A percentile compares a stretch with the other conserved stretches of the same genome.
These are phyloP conservation scores for Lupinus albus DNA, from an alignment of 306 rosid species.

Conservation along the genomic window DNA sequence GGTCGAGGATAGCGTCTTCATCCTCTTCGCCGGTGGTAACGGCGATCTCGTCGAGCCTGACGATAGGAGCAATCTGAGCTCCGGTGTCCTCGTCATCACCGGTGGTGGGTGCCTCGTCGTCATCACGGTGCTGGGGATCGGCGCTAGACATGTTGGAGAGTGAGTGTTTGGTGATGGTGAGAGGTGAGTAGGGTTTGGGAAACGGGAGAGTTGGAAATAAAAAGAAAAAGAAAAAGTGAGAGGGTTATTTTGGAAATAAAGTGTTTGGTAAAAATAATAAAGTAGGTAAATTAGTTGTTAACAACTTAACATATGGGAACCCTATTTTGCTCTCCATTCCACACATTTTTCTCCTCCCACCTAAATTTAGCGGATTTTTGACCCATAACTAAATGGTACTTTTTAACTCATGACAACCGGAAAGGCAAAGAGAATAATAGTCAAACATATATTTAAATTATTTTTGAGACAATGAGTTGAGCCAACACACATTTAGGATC, in stretches of 20 bases:
- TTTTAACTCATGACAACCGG: too few species aligned
- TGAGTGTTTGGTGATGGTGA: neutral
- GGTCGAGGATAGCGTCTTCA: slow-evolving; percentile 80
- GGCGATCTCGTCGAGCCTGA: slow-evolving; percentile 82
- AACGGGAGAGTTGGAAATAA: neutral
- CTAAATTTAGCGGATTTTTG: too few species aligned
- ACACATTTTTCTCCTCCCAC: slow-evolving; percentile 63
- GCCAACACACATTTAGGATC: slow-evolving; percentile 81
- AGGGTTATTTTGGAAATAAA: too few species aligned
- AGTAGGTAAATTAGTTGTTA: too few species aligned
- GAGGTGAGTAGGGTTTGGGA: slow-evolving; percentile 43
- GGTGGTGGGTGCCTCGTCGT: slow-evolving; percentile 70
- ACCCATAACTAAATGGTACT: too few species aligned
- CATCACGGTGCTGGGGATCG: slow-evolving; percentile 83
- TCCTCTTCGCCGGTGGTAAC: slow-evolving; percentile 93
- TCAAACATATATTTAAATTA: too few species aligned
- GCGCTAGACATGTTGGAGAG: slow-evolving; percentile 58
- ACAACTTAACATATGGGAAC: too few species aligned
- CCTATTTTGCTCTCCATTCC: slow-evolving; percentile 83
- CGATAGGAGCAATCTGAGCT: slow-evolving; percentile 95
- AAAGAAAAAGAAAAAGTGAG: too few species aligned
- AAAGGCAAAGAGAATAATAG: too few species aligned
- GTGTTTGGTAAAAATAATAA: too few species aligned
- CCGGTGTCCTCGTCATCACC: slow-evolving; percentile 97
- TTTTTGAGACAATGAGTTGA: too few species aligned